Conservation (phyloP, 805 yeast genomes). For the Hanseniaspora mollemarum region DNA sequence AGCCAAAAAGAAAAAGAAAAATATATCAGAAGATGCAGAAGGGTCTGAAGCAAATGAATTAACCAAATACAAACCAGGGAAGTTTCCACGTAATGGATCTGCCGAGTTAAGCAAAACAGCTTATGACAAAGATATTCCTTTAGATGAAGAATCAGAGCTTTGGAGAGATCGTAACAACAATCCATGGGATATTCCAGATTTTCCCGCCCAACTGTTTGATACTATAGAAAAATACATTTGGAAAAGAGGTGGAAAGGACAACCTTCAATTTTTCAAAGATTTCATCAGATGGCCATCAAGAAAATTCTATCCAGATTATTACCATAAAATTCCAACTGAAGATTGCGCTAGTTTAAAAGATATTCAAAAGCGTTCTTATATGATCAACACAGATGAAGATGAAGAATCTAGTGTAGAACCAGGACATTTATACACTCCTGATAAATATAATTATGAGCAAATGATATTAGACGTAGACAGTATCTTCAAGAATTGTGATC, state of each 20-base stretch:
- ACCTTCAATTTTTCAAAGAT: conserved; percentile 32
- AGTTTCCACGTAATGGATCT: conserved; percentile 23
- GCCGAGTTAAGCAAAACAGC: conserved; percentile 19
- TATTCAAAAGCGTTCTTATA: conserved; percentile 37
- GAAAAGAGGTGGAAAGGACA: conserved; percentile 20
- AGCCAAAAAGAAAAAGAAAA: not conserved
- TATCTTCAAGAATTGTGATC: conserved; percentile 59
- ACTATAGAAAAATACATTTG: conserved; percentile 24
- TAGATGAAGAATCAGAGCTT: conserved; percentile 28
- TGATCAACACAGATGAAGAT: conserved; percentile 23
- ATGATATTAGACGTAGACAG: conserved; percentile 50
- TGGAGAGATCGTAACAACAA: conserved; percentile 19
- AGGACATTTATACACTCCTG: not conserved
- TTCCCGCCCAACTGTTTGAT: conserved; percentile 26
- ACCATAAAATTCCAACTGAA: conserved; percentile 50
- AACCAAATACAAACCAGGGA: conserved; percentile 27
- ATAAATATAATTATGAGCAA: conserved; percentile 28
- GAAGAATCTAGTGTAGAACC: conserved; percentile 28
- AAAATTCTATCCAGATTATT: conserved; percentile 70
- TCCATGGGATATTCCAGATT: conserved; percentile 28
- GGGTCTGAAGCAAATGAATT: not conserved
- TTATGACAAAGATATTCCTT: conserved; percentile 24
- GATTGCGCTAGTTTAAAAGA: conserved; percentile 49
- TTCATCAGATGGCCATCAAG: conserved; percentile 65
- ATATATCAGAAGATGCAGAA: not conserved